Base-by-base conservation (phyloP, 768 basidiomycete genomes). In the Rhodotorula diobovata region DNA sequence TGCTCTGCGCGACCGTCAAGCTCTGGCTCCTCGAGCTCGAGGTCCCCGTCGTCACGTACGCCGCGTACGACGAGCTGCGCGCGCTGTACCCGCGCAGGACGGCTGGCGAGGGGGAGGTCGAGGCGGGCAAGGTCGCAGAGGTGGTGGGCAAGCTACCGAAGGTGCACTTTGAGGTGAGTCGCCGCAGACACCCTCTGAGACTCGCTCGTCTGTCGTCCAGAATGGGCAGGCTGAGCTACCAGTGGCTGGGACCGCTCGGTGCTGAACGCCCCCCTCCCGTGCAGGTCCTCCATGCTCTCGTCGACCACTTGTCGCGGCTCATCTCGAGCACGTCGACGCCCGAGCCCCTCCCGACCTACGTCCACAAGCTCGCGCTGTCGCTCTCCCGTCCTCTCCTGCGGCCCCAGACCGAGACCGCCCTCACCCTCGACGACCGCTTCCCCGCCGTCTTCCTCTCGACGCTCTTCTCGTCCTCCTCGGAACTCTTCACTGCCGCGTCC, bases 371-470 rank as follows among this genome's bases (percentile, higher is more conserved):
- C 46, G 90, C 91, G 0, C 83, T 95, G 68, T 91, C 92, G 21
- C 79, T 97, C 74, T 91, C 93, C 63, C 83, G 95, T 79, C 85
- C 87, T 39, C 85, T 97, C 58, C 82, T 95, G 43, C 84, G 93
- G 37, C 95, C 95, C 30, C 90, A 87, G 80, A 77, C 83, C 51
- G 93, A 97, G 79, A 88, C 87, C 11, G 86, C 91, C 66, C 79
- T 93, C 35, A 91, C 93, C 7, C 88, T 98, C 71, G 91, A 95
- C 79, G 93, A 93, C 79, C 89, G 92, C 51, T 89, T 95, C 82
- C 87, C 91, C 62, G 85, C 89, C 25, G 81, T 90, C 55, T 82
- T 97, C 71, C 89, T 96, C 80, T 86, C 92, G 45, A 93, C 95
- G 78, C 84, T 98, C 3, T 74, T 97, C 74, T 34, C 43, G 34